Evolutionary conservation across 371 early-diverging fungal species (phyloP).

Genomic region (Blastocladiella emersonii): DNA sequence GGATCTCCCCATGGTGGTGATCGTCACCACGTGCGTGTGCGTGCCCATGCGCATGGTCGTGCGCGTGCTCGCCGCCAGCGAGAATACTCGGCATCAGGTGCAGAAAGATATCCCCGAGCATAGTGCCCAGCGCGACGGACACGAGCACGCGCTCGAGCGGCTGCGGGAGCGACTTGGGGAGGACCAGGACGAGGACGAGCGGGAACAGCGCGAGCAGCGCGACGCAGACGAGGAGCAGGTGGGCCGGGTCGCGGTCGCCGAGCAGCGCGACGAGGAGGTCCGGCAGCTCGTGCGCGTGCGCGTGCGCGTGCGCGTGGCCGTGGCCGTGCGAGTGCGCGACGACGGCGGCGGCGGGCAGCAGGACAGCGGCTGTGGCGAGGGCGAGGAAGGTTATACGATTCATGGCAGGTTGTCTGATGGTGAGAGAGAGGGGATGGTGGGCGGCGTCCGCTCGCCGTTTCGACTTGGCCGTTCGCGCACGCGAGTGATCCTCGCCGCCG

Average conservation of each 20-base stretch:
- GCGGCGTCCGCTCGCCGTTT: too few relatives aligned
- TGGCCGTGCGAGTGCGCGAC: background rate
- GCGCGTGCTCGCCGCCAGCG: conserved; percentile 27
- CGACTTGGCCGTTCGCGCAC: too few relatives aligned
- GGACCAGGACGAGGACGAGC: background rate
- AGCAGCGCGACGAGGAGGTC: background rate
- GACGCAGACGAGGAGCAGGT: background rate
- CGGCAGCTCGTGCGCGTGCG: background rate
- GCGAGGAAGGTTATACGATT: too few relatives aligned
- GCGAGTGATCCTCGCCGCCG: too few relatives aligned
- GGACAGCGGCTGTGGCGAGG: too few relatives aligned
- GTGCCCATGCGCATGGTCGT: conserved; percentile 21
- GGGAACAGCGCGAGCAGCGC: background rate
- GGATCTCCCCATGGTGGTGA: background rate
- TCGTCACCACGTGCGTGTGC: background rate
- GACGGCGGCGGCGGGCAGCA: too few relatives aligned
- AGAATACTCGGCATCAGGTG: conserved; percentile 72
- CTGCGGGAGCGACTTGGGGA: background rate
- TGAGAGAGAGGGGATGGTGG: too few relatives aligned
- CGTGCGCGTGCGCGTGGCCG: background rate
- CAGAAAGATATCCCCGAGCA: conserved; percentile 72
- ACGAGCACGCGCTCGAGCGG: background rate
- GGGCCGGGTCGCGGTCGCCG: background rate
- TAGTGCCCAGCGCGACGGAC: background rate
- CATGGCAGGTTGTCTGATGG: too few relatives aligned